Percentiles rank a stretch among this genome's conserved stretches.
These are phyloP conservation scores for Debaryomyces nepalensis DNA, from an alignment of 1,139 yeast genomes.

Conservation along the genomic window DNA sequence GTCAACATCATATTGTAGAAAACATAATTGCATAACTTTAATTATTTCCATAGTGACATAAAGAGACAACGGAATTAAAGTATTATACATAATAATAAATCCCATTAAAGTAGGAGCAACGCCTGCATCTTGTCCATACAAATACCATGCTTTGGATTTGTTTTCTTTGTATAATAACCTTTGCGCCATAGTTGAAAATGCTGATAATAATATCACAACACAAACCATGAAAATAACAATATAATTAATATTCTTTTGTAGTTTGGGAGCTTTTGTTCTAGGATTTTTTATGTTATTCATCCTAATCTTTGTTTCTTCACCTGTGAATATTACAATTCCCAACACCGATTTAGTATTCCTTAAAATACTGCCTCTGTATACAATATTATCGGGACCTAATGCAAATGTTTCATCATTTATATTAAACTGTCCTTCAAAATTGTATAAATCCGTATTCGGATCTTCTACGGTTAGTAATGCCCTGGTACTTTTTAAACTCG, in stretches of 20 bases:
- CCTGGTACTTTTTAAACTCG: conserved; percentile 53
- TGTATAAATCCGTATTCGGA: conserved; percentile 89
- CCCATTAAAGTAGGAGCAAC: conserved; percentile 92
- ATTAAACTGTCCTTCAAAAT: conserved; percentile 71
- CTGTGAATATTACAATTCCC: conserved; percentile 88
- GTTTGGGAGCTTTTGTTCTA: conserved; percentile 88
- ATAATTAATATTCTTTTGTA: conserved; percentile 79
- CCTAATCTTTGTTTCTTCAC: conserved; percentile 94
- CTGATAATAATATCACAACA: conserved; percentile 73
- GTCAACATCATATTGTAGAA: conserved; percentile 88
- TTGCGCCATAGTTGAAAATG: conserved; percentile 84
- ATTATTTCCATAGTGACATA: conserved; percentile 97
- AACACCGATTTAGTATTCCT: conserved; percentile 76
- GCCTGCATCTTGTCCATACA: conserved; percentile 76
- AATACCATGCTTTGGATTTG: conserved; percentile 70
- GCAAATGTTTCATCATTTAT: conserved; percentile 48
- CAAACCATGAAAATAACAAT: conserved; percentile 88
- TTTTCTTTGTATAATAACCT: conserved; percentile 52
- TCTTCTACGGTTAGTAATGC: conserved; percentile 76
- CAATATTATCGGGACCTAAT: conserved; percentile 75
- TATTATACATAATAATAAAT: conserved; percentile 94
- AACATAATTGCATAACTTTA: conserved; percentile 79
- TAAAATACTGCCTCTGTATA: conserved; percentile 86
- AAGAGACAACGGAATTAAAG: conserved; percentile 90
- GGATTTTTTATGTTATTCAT: conserved; percentile 93